A percentile compares a stretch with the other conserved stretches of the same genome.
Evolutionary conservation across 495 filamentous ascomycete species (phyloP).

Genomic region (Letharia columbiana): DNA sequence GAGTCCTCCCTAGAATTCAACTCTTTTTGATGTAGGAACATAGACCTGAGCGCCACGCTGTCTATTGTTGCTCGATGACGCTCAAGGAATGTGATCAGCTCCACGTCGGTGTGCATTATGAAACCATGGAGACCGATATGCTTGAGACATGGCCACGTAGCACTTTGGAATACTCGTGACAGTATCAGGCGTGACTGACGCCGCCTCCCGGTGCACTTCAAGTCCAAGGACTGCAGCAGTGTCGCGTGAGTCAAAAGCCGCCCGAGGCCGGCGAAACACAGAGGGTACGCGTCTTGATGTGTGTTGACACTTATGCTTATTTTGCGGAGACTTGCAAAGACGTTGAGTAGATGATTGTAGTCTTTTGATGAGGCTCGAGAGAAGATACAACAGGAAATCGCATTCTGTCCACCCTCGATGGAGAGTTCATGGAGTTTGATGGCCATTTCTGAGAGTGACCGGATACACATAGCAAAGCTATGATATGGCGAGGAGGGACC

Average conservation of each 20-base stretch:
- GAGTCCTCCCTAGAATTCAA: not conserved
- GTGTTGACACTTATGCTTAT: not conserved
- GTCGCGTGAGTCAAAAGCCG: not conserved
- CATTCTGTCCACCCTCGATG: not conserved
- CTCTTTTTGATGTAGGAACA: not conserved
- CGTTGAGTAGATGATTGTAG: not conserved
- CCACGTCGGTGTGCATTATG: not conserved
- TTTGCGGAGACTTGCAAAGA: not conserved
- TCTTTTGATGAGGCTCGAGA: not conserved
- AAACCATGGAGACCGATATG: not conserved
- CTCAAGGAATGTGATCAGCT: not conserved
- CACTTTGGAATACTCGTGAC: not conserved
- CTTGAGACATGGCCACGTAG: not conserved
- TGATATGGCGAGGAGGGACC: not conserved
- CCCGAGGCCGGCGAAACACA: not conserved
- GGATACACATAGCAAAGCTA: conserved; percentile 1
- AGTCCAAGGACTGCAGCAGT: not conserved
- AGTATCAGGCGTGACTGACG: not conserved
- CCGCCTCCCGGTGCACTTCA: not conserved
- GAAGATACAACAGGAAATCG: not conserved
- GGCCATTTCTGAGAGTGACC: not conserved
- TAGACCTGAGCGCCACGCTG: not conserved
- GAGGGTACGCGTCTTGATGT: not conserved
- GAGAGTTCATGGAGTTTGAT: not conserved
- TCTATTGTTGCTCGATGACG: not conserved